Percentiles rank a stretch among this genome's conserved stretches.
Evolutionary conservation across 2,329 filamentous ascomycete species (phyloP).

Genomic region (Verticillium nonalfalfae): DNA sequence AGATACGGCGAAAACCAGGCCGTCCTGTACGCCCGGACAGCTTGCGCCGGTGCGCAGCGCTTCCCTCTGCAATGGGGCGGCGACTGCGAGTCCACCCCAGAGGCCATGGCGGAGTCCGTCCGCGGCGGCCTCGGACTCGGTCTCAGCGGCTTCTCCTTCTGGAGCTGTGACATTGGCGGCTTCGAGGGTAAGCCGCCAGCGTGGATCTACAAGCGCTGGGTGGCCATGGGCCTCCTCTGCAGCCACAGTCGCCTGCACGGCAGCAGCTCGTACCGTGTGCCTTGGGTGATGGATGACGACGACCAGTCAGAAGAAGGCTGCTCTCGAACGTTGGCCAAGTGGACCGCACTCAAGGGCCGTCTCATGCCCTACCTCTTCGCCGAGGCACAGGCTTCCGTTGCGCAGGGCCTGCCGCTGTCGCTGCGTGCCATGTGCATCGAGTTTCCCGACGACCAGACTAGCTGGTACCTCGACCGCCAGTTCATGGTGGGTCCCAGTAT

Average conservation of each 20-base stretch:
- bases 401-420: conserved; percentile 51
- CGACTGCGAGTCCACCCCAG: conserved; percentile 68
- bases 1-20: conserved; percentile 47
- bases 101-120: conserved; percentile 66
- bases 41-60: conserved; percentile 61
- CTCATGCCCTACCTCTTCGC: conserved; percentile 46
- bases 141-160: conserved; percentile 60
- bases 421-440: conserved; percentile 63
- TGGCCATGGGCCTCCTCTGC: conserved; percentile 67
- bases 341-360: conserved; percentile 42
- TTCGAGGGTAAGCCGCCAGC: conserved; percentile 63
- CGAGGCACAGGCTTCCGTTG: conserved; percentile 32
- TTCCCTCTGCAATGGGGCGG: conserved; percentile 70
- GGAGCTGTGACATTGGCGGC: conserved; percentile 65
- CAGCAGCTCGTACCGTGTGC: conserved; percentile 65
- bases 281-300: conserved; percentile 64
- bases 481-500: conserved; percentile 66
- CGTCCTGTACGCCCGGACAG: conserved; percentile 60
- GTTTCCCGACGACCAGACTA: conserved; percentile 63
- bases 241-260: conserved; percentile 67
- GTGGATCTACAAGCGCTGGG: conserved; percentile 72
- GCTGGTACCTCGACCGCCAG: conserved; percentile 62
- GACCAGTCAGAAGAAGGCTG: conserved; percentile 48
- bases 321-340: conserved; percentile 40
- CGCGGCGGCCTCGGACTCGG: conserved; percentile 59